Base-by-base conservation (phyloP, 2,329 filamentous ascomycete species). In the Leptographium wingfieldii region DNA sequence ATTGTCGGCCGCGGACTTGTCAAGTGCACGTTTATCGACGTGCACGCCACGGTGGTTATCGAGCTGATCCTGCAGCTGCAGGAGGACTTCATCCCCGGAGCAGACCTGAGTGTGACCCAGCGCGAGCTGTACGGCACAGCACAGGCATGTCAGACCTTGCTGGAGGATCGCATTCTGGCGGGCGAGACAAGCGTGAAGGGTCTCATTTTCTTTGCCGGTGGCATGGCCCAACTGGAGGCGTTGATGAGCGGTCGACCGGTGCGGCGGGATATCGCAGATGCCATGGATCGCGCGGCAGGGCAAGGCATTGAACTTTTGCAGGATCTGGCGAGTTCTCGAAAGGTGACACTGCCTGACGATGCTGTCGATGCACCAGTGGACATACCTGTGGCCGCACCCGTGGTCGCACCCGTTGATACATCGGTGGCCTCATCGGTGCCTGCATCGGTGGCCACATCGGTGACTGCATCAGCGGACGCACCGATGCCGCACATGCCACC, bases 141-240 rank as follows among this genome's bases (percentile, higher is more conserved):
- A 25, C 52, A 29, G 48, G 38, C 52, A 10, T 27, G 55, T 2
- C 31, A 55, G 12, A 46, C 53, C 14, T 16, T 64, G 52, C 27
- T 57, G 25, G 59, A 61, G 14, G 55, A 31, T 6, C 64, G 65
- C 54, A 51, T 66, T 35, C 51, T 59, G 56, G 60, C 52, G 3
- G 65, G 65, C 59, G 65, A 66, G 60, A 66, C 64, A 38, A 66
- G 63, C 52, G 63, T 65, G 55, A 65, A 65, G 59, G 59, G 62
- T 33, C 60, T 60, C 52, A 29, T 62, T 29, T 61, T 66, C 48
- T 63, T 65, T 55, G 25, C 53, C 25, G 56, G 56, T 29, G 57
- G 60, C 3, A 56, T 63, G 31, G 63, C 62, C 3, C 65, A 66
- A 58, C 59, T 63, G 29, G 61, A 64, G 12, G 63, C 64, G 10